Conservation (phyloP, 2,329 filamentous ascomycete species). For the Alternaria triticimaculans region DNA sequence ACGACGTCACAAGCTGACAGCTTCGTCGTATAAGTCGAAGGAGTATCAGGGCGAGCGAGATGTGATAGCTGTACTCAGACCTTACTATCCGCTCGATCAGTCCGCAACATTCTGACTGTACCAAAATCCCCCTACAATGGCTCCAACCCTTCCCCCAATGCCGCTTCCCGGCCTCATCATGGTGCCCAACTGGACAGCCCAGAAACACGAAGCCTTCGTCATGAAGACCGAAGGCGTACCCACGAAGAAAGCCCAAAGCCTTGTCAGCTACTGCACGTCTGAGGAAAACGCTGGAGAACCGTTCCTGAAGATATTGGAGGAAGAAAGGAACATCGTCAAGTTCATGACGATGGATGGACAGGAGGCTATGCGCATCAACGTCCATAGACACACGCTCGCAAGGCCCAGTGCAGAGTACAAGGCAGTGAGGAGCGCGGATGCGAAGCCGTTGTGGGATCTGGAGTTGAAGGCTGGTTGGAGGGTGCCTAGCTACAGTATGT, state of each 20-base stretch:
- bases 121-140: background rate
- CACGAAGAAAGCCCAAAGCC: conserved; percentile 4
- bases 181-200: conserved; percentile 22
- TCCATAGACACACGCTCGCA: conserved; percentile 13
- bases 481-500: conserved; percentile 24
- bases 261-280: conserved; percentile 12
- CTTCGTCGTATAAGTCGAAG: background rate
- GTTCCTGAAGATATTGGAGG: conserved; percentile 20
- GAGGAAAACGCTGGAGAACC: conserved; percentile 8
- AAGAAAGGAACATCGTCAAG: conserved; percentile 10
- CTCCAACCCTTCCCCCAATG: conserved; percentile 13
- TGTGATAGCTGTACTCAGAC: background rate
- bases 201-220: conserved; percentile 17
- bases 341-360: conserved; percentile 20
- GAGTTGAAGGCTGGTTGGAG: conserved; percentile 14
- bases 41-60: background rate
- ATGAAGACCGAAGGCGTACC: conserved; percentile 18
- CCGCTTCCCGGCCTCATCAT: conserved; percentile 22
- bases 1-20: background rate
- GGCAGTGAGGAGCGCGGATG: conserved; percentile 18
- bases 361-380: conserved; percentile 24
- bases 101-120: background rate
- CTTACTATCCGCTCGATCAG: background rate
- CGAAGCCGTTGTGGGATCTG: conserved; percentile 19
- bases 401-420: conserved; percentile 25